These are phyloP conservation scores for Pythium grandisporangium DNA, from an alignment of 352 stramenopile species.

Conservation along the genomic window DNA sequence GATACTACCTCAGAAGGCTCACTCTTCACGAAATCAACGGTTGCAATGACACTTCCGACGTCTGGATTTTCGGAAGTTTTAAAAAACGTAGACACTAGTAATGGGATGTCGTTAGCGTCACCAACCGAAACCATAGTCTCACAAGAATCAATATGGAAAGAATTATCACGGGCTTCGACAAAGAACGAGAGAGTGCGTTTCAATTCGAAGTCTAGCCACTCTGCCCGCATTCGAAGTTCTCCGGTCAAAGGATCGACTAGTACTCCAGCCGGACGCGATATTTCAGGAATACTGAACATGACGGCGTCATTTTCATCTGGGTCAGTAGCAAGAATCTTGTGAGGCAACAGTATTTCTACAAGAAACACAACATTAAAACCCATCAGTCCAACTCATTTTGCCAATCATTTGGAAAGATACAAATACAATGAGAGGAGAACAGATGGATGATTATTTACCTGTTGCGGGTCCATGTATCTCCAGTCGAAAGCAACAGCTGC, in stretches of 20 bases:
- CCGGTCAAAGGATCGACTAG: slow-evolving; percentile 6
- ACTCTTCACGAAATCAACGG: neutral
- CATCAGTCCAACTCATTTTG: too few species aligned
- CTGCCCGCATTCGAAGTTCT: slow-evolving; percentile 1
- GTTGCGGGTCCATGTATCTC: slow-evolving; percentile 31
- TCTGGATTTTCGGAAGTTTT: slow-evolving; percentile 9
- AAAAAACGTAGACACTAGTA: neutral
- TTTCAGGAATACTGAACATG: slow-evolving; percentile 1
- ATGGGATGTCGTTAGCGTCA: slow-evolving; percentile 12
- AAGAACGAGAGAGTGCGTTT: neutral
- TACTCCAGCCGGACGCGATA: slow-evolving; percentile 12
- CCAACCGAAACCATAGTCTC: neutral
- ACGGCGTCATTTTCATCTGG: slow-evolving; percentile 7
- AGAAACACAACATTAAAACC: too few species aligned
- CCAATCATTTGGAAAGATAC: too few species aligned
- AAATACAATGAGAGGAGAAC: too few species aligned
- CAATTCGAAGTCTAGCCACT: slow-evolving; percentile 18
- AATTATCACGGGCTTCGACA: slow-evolving; percentile 1
- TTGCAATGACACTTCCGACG: slow-evolving; percentile 10
- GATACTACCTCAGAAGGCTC: slow-evolving; percentile 8
- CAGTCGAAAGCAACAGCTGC: slow-evolving; percentile 24
- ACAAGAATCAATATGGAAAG: slow-evolving; percentile 4
- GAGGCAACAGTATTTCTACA: too few species aligned
- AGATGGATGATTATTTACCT: slow-evolving; percentile 18
- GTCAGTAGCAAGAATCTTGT: slow-evolving; percentile 8